These are phyloP conservation scores for Russula abietina DNA, from an alignment of 768 basidiomycete genomes.

Conservation along the genomic window DNA sequence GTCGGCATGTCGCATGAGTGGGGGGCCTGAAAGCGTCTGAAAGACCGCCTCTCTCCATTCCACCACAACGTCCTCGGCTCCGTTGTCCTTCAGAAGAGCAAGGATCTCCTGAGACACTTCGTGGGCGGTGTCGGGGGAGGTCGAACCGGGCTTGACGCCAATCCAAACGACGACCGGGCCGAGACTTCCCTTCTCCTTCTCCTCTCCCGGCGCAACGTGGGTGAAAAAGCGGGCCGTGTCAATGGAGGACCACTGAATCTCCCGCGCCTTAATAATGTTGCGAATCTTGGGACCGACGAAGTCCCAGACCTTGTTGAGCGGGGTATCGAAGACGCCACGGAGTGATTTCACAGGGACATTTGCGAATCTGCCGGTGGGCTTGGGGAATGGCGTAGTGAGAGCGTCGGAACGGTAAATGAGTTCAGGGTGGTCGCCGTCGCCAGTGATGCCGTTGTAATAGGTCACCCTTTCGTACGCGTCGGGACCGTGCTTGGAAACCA, in stretches of 20 bases:
- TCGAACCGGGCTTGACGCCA: conserved; percentile 1
- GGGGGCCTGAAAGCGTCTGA: not conserved
- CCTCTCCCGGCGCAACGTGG: not conserved
- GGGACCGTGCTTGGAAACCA: too few species aligned
- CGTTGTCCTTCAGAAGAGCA: not conserved
- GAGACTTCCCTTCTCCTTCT: not conserved
- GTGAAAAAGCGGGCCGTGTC: conserved; percentile 15
- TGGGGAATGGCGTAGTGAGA: conserved; percentile 6
- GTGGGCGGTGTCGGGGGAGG: conserved; percentile 15
- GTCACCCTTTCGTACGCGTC: not conserved
- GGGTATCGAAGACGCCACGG: conserved; percentile 10
- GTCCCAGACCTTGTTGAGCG: conserved; percentile 13
- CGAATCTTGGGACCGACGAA: conserved; percentile 13
- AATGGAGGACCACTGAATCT: conserved; percentile 6
- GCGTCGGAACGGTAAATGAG: conserved; percentile 9
- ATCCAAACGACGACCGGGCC: conserved; percentile 21
- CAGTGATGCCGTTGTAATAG: not conserved
- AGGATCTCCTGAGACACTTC: conserved; percentile 14
- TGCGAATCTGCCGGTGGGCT: conserved; percentile 5
- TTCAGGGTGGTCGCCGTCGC: conserved; percentile 2
- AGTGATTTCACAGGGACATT: conserved; percentile 4
- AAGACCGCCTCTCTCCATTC: conserved; percentile 14
- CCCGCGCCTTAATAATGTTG: conserved; percentile 4
- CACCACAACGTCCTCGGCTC: conserved; percentile 11
- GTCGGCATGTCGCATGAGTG: not conserved